Evolutionary conservation across 305 asterid species (phyloP), one percentile per base, ranked within the genome.

Genomic region (Vinca major): DNA sequence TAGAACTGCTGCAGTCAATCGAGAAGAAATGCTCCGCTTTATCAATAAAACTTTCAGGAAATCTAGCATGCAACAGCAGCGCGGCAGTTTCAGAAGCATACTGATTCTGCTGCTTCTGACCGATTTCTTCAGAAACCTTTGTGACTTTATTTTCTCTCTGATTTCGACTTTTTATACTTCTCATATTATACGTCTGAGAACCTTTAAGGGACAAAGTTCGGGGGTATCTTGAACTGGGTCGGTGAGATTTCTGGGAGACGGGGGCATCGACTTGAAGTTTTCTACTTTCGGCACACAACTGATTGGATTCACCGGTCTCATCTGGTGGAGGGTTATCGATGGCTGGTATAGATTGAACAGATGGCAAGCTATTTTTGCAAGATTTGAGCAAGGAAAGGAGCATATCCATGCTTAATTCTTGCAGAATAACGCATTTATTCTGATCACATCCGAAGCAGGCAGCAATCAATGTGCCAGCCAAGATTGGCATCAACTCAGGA

Each of bases 381-480:
- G 89, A 88, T 73, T 82, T 88, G 19, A 94, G 96, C 50, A 91
- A 85, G 19, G 95, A 88, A 62, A 94, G 88, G 75, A 94, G 90
- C 97, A 91, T 94, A 75, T 94, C 99, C 75, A 85, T 81, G 86
- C 99, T 94, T 72, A 94, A 95, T 79, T 94, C 99, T 80, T 91
- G 99, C 77, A 86, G 92, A 81, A 94, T 86, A 55, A 94, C 91
- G 51, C 87, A 89, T 75, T 89, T 94, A 81, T 94, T 94, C 82
- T 89, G 99, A 74, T 86, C 89, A 71, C 97, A 89, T 3, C 99
- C 96, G 51, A 86, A 94, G 63, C 98, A 88, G 50, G 95, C 87
- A 54, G 97, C 96, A 63, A 89, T 89, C 69, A 91, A 73, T 7
- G 96, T 86, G 74, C 96, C 88, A 4, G 97, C 96, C 78, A 91